phyloP scores from a whole-genome alignment of 2,329 filamentous ascomycete genomes.

The Botrytis deweyae region DNA sequence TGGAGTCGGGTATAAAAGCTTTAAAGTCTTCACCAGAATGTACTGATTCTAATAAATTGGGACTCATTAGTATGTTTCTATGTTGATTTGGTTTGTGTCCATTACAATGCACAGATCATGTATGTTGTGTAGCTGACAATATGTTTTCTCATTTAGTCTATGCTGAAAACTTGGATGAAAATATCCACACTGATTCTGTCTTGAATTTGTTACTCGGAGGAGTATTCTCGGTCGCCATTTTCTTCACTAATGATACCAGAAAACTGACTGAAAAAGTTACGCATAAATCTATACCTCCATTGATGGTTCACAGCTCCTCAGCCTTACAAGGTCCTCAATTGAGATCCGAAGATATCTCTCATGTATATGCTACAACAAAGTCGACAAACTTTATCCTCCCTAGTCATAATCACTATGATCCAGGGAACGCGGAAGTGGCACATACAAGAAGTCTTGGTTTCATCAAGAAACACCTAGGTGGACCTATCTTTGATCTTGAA shows the following conservation, averaged over 20 bases:
- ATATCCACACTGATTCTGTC: not conserved
- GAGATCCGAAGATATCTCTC: slow-evolving; percentile 6
- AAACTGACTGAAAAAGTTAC: not conserved
- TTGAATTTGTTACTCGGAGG: not conserved
- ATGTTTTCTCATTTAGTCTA: slow-evolving; percentile 14
- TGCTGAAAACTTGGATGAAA: slow-evolving; percentile 4
- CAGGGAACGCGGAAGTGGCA: slow-evolving; percentile 51
- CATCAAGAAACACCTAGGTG: slow-evolving; percentile 60
- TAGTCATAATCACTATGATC: slow-evolving; percentile 35
- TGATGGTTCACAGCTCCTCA: slow-evolving; percentile 14
- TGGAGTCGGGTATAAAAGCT: slow-evolving; percentile 10
- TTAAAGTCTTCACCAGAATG: slow-evolving; percentile 18
- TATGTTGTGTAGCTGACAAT: not conserved
- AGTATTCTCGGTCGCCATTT: not conserved
- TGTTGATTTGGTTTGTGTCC: not conserved
- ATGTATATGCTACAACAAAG: slow-evolving; percentile 22
- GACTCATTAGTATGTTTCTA: slow-evolving; percentile 16
- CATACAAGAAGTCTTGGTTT: slow-evolving; percentile 67
- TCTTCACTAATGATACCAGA: slow-evolving; percentile 6
- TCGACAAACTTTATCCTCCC: slow-evolving; percentile 28
- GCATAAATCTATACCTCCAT: not conserved
- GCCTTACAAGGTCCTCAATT: not conserved
- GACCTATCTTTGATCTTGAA: slow-evolving; percentile 73
- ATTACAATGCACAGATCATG: not conserved
- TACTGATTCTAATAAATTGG: slow-evolving; percentile 14